Conservation (phyloP, 108 stramenopile species). For the Chaetoceros muelleri region DNA sequence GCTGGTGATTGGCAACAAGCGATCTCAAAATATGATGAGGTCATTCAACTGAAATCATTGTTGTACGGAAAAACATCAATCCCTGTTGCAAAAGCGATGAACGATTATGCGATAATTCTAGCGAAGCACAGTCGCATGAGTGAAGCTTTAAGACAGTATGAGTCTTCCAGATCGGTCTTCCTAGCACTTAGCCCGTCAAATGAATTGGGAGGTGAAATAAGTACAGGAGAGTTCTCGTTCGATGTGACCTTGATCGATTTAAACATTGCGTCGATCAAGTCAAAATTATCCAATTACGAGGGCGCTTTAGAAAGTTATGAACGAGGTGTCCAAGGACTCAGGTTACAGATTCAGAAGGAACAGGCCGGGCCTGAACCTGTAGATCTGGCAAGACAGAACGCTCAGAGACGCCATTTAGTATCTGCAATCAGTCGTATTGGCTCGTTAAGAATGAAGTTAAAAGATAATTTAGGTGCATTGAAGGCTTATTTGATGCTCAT, state of each 20-base stretch:
- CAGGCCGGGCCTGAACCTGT: conserved; percentile 28
- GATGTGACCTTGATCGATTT: conserved; percentile 77
- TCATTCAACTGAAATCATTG: conserved; percentile 58
- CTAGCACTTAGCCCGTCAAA: conserved; percentile 17
- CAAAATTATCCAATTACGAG: conserved; percentile 68
- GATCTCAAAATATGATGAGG: conserved; percentile 71
- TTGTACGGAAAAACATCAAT: conserved; percentile 65
- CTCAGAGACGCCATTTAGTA: conserved; percentile 71
- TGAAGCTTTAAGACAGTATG: conserved; percentile 63
- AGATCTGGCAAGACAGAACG: conserved; percentile 50
- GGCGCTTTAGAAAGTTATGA: conserved; percentile 67
- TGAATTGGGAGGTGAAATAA: conserved; percentile 23
- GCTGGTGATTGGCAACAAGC: conserved; percentile 75
- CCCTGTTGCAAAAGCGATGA: conserved; percentile 75
- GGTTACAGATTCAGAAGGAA: conserved; percentile 25
- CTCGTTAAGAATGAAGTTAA: conserved; percentile 68
- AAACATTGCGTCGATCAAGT: conserved; percentile 82
- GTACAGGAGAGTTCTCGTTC: conserved; percentile 67
- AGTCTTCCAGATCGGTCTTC: conserved; percentile 56
- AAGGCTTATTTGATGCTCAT: conserved; percentile 59
- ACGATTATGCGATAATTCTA: conserved; percentile 75
- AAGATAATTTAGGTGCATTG: conserved; percentile 67
- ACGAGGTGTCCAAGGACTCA: conserved; percentile 63
- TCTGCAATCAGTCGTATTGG: conserved; percentile 78
- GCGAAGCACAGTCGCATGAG: conserved; percentile 83